phyloP scores from a whole-genome alignment of 139 green algal species.

The Auxenochlorella pyrenoidosa region DNA sequence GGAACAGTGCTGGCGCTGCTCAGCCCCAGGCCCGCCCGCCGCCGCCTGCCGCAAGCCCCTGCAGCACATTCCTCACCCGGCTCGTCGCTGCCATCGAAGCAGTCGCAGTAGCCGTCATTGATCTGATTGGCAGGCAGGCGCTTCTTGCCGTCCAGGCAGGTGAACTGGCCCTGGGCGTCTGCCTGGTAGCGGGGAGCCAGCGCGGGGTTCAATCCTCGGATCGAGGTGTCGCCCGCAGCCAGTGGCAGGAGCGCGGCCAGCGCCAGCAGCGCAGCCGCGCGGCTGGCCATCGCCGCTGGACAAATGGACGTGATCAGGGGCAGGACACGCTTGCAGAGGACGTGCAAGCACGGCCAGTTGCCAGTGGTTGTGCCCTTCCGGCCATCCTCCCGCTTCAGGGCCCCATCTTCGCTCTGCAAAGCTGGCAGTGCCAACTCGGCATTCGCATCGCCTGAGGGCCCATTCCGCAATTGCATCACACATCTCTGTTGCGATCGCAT shows the following conservation, averaged over 20 bases:
- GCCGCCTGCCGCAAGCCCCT: background rate
- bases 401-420: no score
- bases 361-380: background rate
- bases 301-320: no score
- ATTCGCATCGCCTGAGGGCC: no score
- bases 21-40: no score
- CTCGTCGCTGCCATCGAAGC: constrained; percentile 93
- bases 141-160: constrained; percentile 73
- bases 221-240: background rate
- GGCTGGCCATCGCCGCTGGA: background rate
- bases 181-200: constrained; percentile 31
- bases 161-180: constrained; percentile 54
- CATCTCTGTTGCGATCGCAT: no score
- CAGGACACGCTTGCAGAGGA: no score
- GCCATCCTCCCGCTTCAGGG: background rate
- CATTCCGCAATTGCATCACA: no score
- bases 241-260: constrained; percentile 4
- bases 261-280: constrained; percentile 9
- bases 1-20: no score
- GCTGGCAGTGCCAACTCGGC: no score
- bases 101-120: constrained; percentile 98
- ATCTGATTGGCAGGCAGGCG: constrained; percentile 49
- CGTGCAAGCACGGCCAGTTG: no score
- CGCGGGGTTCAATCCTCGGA: constrained; percentile 33
- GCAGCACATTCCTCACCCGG: constrained; percentile 64